Evolutionary conservation across 2,329 filamentous ascomycete genomes (phyloP).

Genomic region (Coniochaeta sp.): DNA sequence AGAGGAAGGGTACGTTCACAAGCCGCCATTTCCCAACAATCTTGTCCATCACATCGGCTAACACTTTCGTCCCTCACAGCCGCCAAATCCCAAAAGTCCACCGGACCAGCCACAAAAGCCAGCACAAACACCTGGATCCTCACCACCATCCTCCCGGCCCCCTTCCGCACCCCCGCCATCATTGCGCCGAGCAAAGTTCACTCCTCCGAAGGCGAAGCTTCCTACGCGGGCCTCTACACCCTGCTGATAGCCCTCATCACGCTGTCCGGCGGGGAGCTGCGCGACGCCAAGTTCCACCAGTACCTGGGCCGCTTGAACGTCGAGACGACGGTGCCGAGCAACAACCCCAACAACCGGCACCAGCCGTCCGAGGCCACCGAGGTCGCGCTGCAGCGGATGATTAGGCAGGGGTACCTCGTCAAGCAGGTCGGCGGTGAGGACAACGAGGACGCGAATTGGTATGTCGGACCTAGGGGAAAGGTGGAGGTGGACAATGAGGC

Average conservation of each 20-base stretch:
- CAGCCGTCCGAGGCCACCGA: slow-evolving; percentile 52
- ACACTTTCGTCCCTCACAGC: slow-evolving; percentile 14
- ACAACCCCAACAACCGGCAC: slow-evolving; percentile 35
- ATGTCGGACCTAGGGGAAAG: slow-evolving; percentile 77
- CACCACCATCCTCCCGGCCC: slow-evolving; percentile 60
- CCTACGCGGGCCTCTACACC: slow-evolving; percentile 76
- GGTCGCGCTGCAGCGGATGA: slow-evolving; percentile 64
- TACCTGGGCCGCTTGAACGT: slow-evolving; percentile 70
- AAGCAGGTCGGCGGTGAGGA: slow-evolving; percentile 56
- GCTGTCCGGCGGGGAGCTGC: slow-evolving; percentile 65
- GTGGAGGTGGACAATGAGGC: slow-evolving; percentile 76
- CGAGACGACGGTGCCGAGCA: slow-evolving; percentile 60
- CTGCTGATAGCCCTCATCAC: slow-evolving; percentile 71
- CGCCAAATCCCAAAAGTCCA: slow-evolving; percentile 36
- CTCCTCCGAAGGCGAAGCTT: slow-evolving; percentile 61
- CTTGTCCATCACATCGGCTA: too few relatives aligned
- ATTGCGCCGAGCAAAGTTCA: slow-evolving; percentile 62
- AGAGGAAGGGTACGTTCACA: slow-evolving; percentile 56
- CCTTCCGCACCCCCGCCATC: slow-evolving; percentile 61
- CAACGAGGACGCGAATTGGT: slow-evolving; percentile 74
- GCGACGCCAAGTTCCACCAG: slow-evolving; percentile 71
- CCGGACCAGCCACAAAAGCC: slow-evolving; percentile 26
- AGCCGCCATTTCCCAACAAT: not conserved
- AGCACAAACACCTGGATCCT: slow-evolving; percentile 67
- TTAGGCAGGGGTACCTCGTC: slow-evolving; percentile 77